Percentiles rank a stretch among this genome's conserved stretches.
These are phyloP conservation scores for Aspergillus leporis DNA, from an alignment of 495 filamentous ascomycete species.

Conservation along the genomic window DNA sequence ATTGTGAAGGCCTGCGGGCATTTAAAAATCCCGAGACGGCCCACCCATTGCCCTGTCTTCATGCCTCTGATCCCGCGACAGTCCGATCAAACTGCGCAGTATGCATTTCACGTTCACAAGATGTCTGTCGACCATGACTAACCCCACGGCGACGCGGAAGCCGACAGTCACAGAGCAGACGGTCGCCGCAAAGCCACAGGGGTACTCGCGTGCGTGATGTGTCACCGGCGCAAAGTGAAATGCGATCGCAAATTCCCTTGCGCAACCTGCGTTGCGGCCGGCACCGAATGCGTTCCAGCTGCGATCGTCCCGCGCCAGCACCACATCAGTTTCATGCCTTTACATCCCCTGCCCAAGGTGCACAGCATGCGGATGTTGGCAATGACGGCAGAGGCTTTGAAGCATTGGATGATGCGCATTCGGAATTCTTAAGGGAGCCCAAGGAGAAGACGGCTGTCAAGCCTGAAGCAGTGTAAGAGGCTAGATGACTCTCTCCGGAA, in stretches of 20 bases:
- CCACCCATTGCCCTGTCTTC: no score
- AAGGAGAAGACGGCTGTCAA: conserved; percentile 24
- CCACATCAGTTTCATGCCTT: conserved; percentile 51
- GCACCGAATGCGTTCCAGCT: conserved; percentile 50
- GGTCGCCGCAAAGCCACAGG: not conserved
- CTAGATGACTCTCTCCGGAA: conserved; percentile 31
- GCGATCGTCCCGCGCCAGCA: conserved; percentile 43
- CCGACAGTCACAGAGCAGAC: not conserved
- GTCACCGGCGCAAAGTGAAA: conserved; percentile 60
- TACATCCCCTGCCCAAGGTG: conserved; percentile 41
- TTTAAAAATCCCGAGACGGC: no score
- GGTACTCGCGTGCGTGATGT: conserved; percentile 53
- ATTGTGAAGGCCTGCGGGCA: no score
- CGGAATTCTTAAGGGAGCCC: conserved; percentile 19
- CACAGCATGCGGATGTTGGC: conserved; percentile 8
- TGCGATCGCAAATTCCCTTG: conserved; percentile 60
- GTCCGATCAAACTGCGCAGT: no score
- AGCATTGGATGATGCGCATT: conserved; percentile 3
- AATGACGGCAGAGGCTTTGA: not conserved
- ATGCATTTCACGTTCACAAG: no score
- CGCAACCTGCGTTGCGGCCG: conserved; percentile 44
- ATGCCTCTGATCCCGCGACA: no score
- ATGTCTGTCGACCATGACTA: no score
- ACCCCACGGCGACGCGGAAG: not conserved
- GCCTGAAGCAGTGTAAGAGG: conserved; percentile 34